A percentile compares a stretch with the other conserved stretches of the same genome.
phyloP scores from a whole-genome alignment of 2,329 filamentous ascomycete species.

The Diaporthe sp. region DNA sequence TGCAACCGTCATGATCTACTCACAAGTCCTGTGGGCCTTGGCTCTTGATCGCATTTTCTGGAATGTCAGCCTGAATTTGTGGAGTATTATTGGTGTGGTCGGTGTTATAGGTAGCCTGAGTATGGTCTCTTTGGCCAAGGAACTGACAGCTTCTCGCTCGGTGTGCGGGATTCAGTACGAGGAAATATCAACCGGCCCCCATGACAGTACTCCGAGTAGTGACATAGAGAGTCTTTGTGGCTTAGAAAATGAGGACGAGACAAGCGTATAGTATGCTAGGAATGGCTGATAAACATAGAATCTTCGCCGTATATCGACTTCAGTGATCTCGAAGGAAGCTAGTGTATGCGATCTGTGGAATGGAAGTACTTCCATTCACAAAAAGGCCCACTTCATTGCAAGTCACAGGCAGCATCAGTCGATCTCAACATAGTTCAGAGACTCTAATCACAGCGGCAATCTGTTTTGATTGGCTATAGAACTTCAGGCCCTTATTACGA shows the following conservation, averaged over 20 bases:
- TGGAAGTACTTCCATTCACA: too few relatives aligned
- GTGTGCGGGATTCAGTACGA: background rate
- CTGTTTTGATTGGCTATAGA: too few relatives aligned
- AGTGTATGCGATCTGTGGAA: too few relatives aligned
- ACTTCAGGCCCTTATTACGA: too few relatives aligned
- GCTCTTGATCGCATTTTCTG: slow-evolving; percentile 49
- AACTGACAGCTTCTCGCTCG: background rate
- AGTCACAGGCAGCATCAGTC: too few relatives aligned
- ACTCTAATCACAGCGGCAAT: too few relatives aligned
- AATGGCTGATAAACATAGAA: background rate
- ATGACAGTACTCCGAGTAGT: background rate
- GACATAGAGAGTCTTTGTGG: slow-evolving; percentile 28
- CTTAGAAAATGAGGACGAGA: background rate
- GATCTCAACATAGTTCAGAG: too few relatives aligned
- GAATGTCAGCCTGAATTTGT: slow-evolving; percentile 28
- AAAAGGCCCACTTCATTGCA: too few relatives aligned
- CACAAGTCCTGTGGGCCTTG: slow-evolving; percentile 68
- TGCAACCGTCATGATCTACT: slow-evolving; percentile 70
- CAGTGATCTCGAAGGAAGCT: too few relatives aligned
- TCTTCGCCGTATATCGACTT: too few relatives aligned
- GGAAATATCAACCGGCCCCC: background rate
- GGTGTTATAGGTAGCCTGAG: slow-evolving; percentile 28
- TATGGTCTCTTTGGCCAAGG: slow-evolving; percentile 33
- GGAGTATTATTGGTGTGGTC: slow-evolving; percentile 21
- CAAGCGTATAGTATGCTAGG: background rate